Conservation (phyloP, 163 green algal genomes). For the Scenedesmus sp. region DNA sequence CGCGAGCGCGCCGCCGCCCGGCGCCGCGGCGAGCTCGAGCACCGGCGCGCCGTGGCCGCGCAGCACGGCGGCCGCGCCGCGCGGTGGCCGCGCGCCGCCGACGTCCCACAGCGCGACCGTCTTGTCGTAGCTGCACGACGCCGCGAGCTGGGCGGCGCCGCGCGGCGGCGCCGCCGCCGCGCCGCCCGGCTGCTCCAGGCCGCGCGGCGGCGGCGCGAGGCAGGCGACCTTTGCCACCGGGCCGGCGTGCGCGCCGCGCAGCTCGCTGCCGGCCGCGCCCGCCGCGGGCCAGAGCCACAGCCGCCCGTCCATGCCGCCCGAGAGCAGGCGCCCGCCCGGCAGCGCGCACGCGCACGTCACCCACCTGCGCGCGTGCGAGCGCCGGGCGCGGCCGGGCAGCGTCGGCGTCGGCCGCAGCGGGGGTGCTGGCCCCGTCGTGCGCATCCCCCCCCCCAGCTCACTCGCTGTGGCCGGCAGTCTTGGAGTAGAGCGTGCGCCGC, state of each 20-base stretch:
- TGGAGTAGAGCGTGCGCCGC: constrained; percentile 74
- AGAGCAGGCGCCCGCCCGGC: constrained; percentile 66
- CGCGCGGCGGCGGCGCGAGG: background rate
- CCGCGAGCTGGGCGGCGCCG: constrained; percentile 10
- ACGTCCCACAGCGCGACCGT: constrained; percentile 50
- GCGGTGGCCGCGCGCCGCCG: background rate
- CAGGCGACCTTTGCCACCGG: constrained; percentile 61
- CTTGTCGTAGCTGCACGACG: constrained; percentile 68
- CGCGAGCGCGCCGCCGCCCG: background rate
- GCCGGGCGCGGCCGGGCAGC: no score
- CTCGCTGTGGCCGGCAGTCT: constrained; percentile 73
- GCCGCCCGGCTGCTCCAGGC: no score
- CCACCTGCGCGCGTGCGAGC: constrained; percentile 57
- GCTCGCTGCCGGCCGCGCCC: constrained; percentile 47
- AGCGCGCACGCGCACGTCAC: constrained; percentile 67
- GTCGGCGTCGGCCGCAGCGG: no score
- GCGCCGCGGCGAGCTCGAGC: constrained; percentile 54
- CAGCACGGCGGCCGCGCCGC: constrained; percentile 27
- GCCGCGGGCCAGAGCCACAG: constrained; percentile 70
- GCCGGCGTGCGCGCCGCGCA: constrained; percentile 59
- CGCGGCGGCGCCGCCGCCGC: background rate
- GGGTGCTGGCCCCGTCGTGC: no score
- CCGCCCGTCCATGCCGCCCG: constrained; percentile 76
- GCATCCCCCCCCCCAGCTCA: constrained; percentile 42
- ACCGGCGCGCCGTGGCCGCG: constrained; percentile 64